A percentile compares a stretch with the other conserved stretches of the same genome.
These are phyloP conservation scores for Tuber umbilicatum DNA, from an alignment of 495 filamentous ascomycete genomes.

Conservation along the genomic window DNA sequence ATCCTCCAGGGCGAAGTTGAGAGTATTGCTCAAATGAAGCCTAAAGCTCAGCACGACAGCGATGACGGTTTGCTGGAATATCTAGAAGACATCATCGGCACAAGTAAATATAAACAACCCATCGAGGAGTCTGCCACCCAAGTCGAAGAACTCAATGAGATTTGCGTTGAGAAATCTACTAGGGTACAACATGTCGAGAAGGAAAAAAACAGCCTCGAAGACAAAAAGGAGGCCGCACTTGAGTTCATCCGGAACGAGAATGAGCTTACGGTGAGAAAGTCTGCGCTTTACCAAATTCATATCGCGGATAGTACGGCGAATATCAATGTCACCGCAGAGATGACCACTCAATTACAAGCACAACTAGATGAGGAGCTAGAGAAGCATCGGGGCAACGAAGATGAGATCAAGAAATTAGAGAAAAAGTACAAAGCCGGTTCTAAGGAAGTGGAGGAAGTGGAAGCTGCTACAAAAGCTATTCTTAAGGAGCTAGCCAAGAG, in stretches of 20 bases:
- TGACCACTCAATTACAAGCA: constrained; percentile 80
- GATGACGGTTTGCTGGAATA: constrained; percentile 96
- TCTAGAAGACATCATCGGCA: constrained; percentile 96
- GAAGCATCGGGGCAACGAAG: constrained; percentile 84
- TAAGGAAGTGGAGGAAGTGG: constrained; percentile 62
- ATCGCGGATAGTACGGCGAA: constrained; percentile 82
- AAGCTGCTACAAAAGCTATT: constrained; percentile 71
- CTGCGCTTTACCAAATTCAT: constrained; percentile 83
- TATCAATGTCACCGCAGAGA: constrained; percentile 79
- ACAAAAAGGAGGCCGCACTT: constrained; percentile 92
- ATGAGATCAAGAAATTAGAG: constrained; percentile 81
- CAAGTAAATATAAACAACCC: constrained; percentile 91
- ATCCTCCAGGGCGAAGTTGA: constrained; percentile 98
- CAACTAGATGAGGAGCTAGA: constrained; percentile 82
- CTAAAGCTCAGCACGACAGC: constrained; percentile 87
- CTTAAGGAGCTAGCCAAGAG: constrained; percentile 84
- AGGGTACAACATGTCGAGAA: constrained; percentile 98
- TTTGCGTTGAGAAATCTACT: constrained; percentile 86
- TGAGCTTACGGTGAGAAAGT: constrained; percentile 80
- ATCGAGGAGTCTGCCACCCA: constrained; percentile 89
- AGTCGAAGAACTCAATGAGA: constrained; percentile 85
- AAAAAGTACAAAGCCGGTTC: constrained; percentile 73
- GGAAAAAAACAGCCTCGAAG: constrained; percentile 82
- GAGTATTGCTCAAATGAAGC: constrained; percentile 98
- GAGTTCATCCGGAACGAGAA: constrained; percentile 87